These are phyloP conservation scores for Tuber magnatum DNA, from an alignment of 495 filamentous ascomycete species.

Conservation along the genomic window DNA sequence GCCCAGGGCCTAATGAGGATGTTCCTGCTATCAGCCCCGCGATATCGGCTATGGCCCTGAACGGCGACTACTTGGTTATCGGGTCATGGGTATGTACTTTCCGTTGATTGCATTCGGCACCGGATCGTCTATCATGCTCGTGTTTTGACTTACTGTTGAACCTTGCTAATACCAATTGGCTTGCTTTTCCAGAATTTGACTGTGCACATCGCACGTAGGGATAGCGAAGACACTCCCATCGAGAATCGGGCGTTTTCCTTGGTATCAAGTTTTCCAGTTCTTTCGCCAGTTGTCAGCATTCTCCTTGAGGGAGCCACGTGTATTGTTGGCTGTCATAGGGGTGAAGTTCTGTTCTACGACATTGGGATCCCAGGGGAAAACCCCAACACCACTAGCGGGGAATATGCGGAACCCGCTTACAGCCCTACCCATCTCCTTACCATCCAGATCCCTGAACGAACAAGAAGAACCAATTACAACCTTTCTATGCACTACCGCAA, in stretches of 20 bases:
- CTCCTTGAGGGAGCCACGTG: constrained; percentile 30
- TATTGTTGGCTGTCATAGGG: constrained; percentile 33
- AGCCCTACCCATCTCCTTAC: constrained; percentile 27
- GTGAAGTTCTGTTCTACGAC: constrained; percentile 30
- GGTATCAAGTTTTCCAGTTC: constrained; percentile 29
- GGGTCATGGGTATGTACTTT: constrained; percentile 30
- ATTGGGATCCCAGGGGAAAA: constrained; percentile 20
- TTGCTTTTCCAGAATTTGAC: constrained; percentile 22
- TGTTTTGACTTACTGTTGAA: neutral
- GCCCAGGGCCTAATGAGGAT: constrained; percentile 8
- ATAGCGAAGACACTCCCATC: constrained; percentile 11
- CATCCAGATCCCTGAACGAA: constrained; percentile 27
- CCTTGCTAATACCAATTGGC: constrained; percentile 16
- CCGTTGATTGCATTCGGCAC: neutral
- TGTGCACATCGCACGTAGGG: constrained; percentile 29
- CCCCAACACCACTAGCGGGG: neutral
- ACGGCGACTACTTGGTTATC: constrained; percentile 24
- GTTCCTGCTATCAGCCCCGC: constrained; percentile 13
- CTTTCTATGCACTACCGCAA: constrained; percentile 35
- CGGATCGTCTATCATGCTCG: neutral
- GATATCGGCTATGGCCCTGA: constrained; percentile 28
- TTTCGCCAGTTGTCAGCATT: constrained; percentile 32
- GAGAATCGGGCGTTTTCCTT: constrained; percentile 30
- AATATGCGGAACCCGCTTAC: constrained; percentile 10
- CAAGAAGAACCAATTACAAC: constrained; percentile 10